Conservation (phyloP, 371 early-diverging fungal species). For the Lichtheimia corymbifera region DNA sequence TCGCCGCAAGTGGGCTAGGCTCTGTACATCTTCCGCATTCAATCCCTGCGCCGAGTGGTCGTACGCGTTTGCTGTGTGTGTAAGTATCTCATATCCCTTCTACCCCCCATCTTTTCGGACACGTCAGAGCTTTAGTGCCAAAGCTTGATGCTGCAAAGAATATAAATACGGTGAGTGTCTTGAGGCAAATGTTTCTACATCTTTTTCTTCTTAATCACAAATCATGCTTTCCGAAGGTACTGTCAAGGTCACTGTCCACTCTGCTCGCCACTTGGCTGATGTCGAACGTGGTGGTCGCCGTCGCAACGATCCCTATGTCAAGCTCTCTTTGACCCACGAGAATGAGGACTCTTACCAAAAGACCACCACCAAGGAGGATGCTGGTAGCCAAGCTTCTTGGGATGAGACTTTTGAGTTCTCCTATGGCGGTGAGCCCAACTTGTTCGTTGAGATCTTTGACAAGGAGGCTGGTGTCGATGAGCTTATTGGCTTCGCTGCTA, state of each 20-base stretch:
- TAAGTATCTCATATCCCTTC: no score
- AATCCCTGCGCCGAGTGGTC: no score
- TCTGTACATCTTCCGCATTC: no score
- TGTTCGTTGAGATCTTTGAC: slow-evolving; percentile 58
- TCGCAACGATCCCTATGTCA: slow-evolving; percentile 59
- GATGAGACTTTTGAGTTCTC: slow-evolving; percentile 54
- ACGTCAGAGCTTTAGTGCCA: no score
- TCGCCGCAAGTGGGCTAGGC: no score
- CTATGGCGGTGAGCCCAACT: slow-evolving; percentile 47
- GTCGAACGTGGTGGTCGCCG: slow-evolving; percentile 47
- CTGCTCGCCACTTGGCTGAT: slow-evolving; percentile 40
- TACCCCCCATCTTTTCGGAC: no score
- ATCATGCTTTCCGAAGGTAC: slow-evolving; percentile 11
- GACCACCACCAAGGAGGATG: slow-evolving; percentile 56
- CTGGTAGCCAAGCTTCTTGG: slow-evolving; percentile 53
- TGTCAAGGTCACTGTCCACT: slow-evolving; percentile 11
- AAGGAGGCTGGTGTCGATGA: slow-evolving; percentile 48
- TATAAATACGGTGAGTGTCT: no score
- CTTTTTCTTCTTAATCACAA: not conserved
- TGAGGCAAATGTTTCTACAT: not conserved
- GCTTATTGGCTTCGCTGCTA: slow-evolving; percentile 59
- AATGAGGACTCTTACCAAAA: slow-evolving; percentile 49
- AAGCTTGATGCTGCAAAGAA: no score
- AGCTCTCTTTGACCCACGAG: slow-evolving; percentile 44
- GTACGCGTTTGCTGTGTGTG: no score